Evolutionary conservation across 2,329 filamentous ascomycete species (phyloP), one percentile per base, ranked within the genome.

Genomic region (Fusarium algeriense): DNA sequence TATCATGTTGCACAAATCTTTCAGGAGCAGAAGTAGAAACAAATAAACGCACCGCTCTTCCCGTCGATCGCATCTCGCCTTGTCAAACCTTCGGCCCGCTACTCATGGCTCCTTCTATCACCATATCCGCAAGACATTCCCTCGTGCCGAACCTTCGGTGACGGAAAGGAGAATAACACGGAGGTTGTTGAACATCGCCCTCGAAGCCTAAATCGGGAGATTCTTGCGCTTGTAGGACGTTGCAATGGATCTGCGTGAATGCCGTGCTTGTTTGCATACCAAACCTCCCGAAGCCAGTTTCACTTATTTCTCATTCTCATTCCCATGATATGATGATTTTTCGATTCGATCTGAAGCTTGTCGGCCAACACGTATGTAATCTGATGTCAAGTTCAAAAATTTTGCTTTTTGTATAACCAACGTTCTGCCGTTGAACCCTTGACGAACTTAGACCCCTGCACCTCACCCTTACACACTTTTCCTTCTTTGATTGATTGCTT

Each of bases 71-170:
- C 46, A 66, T 64, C 49, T 64, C 59, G 64, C 60, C 60, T 62
- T 60, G 60, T 72, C 49, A 61, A 56, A 71, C 68, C 61, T 64
- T 56, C 63, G 60, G 71, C 59, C 49, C 68, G 49, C 59, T 64
- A 48, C 57, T 62, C 61, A 64, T 59, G 66, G 56, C 50, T 56
- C 56, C 56, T 60, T 53, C 52, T 67, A 38, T 43, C 73, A 74
- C 64, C n/a, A 74, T 60, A 64, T 64, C 73, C 69, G 73, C 73
- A 75, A 74, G 57, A 74, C 57, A 67, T 67, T 67, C 73, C 69
- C 55, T 70, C 58, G 64, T 74, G 62, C 73, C 73, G 60, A 58
- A 50, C 62, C 43, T 26, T 48, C 58, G 50, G 57, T 38, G 38
- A 46, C 37, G 45, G 54, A 32, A 52, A 59, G 56, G 28, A 34